A percentile compares a stretch with the other conserved stretches of the same genome.
These are phyloP conservation scores for Fusarium drepaniforme DNA, from an alignment of 2,329 filamentous ascomycete genomes.

Conservation along the genomic window DNA sequence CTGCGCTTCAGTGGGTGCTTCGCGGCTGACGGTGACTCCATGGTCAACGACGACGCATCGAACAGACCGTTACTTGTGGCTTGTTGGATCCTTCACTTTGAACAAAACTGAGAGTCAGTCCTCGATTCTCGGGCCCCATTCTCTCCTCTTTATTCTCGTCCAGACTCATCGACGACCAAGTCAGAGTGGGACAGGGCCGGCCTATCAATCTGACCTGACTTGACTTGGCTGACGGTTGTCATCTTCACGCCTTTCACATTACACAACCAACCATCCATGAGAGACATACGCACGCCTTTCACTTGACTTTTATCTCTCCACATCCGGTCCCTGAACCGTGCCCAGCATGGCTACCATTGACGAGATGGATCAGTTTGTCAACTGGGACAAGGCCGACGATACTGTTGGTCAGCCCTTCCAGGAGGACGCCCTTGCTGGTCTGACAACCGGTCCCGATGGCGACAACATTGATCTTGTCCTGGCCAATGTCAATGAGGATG, in stretches of 20 bases:
- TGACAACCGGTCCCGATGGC: constrained; percentile 46
- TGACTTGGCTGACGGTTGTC: constrained; percentile 22
- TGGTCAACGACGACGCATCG: constrained; percentile 21
- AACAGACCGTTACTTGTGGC: constrained; percentile 22
- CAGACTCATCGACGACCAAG: constrained; percentile 8
- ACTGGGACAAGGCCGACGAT: constrained; percentile 67
- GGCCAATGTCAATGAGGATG: constrained; percentile 68
- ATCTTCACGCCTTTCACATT: constrained; percentile 24
- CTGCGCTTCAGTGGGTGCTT: constrained; percentile 19
- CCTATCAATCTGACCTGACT: constrained; percentile 8
- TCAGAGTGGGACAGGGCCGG: constrained; percentile 18
- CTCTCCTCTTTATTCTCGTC: constrained; percentile 26
- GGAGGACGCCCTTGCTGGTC: constrained; percentile 51
- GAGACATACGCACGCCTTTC: constrained; percentile 37
- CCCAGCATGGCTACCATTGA: constrained; percentile 55
- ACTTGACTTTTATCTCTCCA: constrained; percentile 27
- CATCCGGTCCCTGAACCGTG: constrained; percentile 24
- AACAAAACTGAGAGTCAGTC: constrained; percentile 43
- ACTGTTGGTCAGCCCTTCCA: constrained; percentile 49
- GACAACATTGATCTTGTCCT: constrained; percentile 66
- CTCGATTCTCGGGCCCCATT: constrained; percentile 21
- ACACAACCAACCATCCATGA: constrained; percentile 5
- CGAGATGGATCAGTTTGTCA: constrained; percentile 73
- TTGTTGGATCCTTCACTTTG: constrained; percentile 25
- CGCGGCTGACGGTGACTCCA: constrained; percentile 34